These are phyloP conservation scores for Thinopyrum elongatum DNA, from an alignment of 176 grass and related monocot genomes.

Conservation along the genomic window DNA sequence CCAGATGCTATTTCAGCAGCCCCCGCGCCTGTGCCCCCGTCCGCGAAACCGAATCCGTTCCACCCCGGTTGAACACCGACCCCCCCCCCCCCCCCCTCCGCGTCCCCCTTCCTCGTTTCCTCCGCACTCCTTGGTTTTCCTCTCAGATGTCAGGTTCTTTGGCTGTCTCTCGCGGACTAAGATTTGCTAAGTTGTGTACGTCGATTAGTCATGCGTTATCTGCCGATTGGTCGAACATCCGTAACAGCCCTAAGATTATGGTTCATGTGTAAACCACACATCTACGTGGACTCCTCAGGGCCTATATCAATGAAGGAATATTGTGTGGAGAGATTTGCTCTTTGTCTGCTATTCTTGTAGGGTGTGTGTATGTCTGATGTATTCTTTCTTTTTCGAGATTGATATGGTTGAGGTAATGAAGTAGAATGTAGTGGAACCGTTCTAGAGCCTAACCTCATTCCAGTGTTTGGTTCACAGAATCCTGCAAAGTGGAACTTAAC, in stretches of 20 bases:
- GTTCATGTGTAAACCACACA: neutral
- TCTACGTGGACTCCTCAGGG: neutral
- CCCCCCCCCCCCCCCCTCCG: no score
- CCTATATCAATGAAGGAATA: neutral
- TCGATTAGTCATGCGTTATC: neutral
- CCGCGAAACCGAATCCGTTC: no score
- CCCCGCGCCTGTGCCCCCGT: no score
- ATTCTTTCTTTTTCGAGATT: no score
- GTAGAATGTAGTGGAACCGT: neutral
- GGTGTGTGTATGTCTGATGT: neutral
- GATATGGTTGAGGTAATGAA: neutral
- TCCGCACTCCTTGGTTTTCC: no score
- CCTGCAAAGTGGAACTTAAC: neutral
- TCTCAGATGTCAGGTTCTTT: neutral
- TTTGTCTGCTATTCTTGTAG: no score
- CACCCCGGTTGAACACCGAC: no score
- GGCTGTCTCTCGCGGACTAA: neutral
- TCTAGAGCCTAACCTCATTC: neutral
- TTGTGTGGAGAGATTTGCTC: no score
- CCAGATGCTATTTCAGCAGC: no score
- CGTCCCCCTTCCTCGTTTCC: no score
- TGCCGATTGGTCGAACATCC: neutral
- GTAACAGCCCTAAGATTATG: neutral
- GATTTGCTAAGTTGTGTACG: neutral
- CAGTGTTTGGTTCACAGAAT: neutral